Evolutionary conservation across 257 asterid genomes (phyloP).

Genomic region (Ophiorrhiza pumila): DNA sequence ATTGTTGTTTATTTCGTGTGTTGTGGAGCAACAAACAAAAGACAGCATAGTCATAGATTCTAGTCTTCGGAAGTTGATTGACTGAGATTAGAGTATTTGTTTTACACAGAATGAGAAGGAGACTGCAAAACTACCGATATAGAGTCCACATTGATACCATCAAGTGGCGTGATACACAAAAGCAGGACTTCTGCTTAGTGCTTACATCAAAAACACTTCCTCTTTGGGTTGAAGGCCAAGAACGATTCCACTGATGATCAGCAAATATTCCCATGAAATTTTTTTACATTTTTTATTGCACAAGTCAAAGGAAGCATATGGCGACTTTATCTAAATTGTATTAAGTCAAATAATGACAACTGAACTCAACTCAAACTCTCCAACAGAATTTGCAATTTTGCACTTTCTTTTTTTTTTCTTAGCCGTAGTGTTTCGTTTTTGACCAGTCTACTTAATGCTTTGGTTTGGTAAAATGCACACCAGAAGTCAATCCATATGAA

Average conservation of each 20-base stretch:
- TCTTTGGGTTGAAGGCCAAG: no score
- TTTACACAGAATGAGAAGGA: background rate
- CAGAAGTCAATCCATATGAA: background rate
- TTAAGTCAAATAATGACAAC: slow-evolving; percentile 11
- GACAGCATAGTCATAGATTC: background rate
- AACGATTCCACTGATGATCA: background rate
- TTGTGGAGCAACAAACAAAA: background rate
- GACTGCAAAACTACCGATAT: background rate
- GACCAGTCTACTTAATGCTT: background rate
- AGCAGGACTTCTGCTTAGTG: background rate
- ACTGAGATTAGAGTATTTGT: background rate
- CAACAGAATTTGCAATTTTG: no score
- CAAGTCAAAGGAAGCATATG: background rate
- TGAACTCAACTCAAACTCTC: background rate
- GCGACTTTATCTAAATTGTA: background rate
- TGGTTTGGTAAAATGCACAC: background rate
- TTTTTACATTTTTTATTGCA: background rate
- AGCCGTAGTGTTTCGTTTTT: background rate
- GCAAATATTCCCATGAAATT: background rate
- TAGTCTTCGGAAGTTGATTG: background rate
- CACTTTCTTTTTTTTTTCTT: no score
- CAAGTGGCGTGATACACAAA: background rate
- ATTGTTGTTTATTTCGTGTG: background rate
- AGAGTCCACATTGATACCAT: background rate
- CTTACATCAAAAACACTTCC: no score